A percentile compares a stretch with the other conserved stretches of the same genome.
These are phyloP conservation scores for Psidium guajava DNA, from an alignment of 345 rosid genomes.

Conservation along the genomic window DNA sequence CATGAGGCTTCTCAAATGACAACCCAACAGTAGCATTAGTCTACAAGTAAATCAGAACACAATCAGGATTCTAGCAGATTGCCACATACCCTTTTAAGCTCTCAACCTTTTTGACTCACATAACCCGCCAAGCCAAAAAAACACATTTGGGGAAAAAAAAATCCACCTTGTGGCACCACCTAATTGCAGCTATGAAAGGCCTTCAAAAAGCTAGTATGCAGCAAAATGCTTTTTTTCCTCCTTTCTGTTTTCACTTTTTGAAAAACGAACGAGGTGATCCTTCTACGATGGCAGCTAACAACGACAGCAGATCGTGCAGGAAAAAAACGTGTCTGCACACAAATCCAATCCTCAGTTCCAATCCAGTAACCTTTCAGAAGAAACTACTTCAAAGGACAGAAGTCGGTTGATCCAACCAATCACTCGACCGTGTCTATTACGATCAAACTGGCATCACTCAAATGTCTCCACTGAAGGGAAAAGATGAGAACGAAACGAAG, in stretches of 20 bases:
- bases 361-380: not conserved
- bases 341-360: not conserved
- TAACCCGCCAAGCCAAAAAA: not conserved
- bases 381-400: not conserved
- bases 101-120: not conserved
- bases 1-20: not conserved
- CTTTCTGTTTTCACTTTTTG: not conserved
- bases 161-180: not conserved
- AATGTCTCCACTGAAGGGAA: not conserved
- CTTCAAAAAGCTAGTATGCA: not conserved
- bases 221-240: not conserved
- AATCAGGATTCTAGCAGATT: not conserved
- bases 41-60: not conserved
- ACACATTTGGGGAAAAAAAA: not conserved
- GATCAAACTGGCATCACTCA: not conserved
- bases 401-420: not conserved
- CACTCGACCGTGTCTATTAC: not conserved
- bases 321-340: not conserved
- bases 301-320: not conserved
- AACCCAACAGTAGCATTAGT: not conserved
- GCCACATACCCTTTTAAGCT: not conserved
- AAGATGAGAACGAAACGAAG: not conserved
- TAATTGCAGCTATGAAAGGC: not conserved
- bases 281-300: not conserved
- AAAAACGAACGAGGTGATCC: not conserved